phyloP scores from a whole-genome alignment of 2,329 filamentous ascomycete species.

The Fusarium sp. region DNA sequence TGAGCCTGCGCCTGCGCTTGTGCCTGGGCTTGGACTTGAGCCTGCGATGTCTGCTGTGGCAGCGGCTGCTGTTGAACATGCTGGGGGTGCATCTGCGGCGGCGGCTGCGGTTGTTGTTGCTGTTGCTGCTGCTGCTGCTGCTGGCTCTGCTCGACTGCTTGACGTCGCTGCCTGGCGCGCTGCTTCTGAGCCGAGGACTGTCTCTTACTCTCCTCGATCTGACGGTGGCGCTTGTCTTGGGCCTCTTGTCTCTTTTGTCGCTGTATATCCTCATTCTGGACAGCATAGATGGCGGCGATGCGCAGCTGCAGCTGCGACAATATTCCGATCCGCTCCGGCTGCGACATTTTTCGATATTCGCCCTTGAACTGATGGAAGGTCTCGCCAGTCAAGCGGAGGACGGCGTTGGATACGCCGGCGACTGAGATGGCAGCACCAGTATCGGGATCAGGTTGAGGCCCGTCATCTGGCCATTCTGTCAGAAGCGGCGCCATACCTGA shows the following conservation, averaged over 20 bases:
- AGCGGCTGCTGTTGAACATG: conserved; percentile 47
- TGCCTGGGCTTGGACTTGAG: conserved; percentile 47
- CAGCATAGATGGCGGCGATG: conserved; percentile 61
- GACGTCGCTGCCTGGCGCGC: conserved; percentile 46
- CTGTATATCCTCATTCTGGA: conserved; percentile 62
- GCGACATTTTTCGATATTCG: conserved; percentile 61
- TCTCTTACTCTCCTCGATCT: conserved; percentile 55
- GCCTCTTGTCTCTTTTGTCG: conserved; percentile 57
- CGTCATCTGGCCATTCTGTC: conserved; percentile 45
- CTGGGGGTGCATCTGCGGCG: conserved; percentile 38
- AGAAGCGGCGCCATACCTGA: conserved; percentile 26
- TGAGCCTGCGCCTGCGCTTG: conserved; percentile 44
- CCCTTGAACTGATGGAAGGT: conserved; percentile 62
- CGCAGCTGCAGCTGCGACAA: conserved; percentile 60
- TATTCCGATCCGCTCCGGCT: conserved; percentile 57
- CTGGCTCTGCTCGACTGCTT: conserved; percentile 44
- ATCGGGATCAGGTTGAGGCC: conserved; percentile 54
- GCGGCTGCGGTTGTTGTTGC: conserved; percentile 40
- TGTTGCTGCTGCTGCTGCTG: conserved; percentile 48
- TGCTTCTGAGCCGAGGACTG: conserved; percentile 47
- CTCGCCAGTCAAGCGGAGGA: conserved; percentile 60
- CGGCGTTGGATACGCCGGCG: conserved; percentile 57
- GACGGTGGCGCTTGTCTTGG: conserved; percentile 56
- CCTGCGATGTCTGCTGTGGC: conserved; percentile 45
- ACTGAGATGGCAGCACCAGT: conserved; percentile 57